Evolutionary conservation across 441 rosid species (phyloP).

Genomic region (Geranium incanum): DNA sequence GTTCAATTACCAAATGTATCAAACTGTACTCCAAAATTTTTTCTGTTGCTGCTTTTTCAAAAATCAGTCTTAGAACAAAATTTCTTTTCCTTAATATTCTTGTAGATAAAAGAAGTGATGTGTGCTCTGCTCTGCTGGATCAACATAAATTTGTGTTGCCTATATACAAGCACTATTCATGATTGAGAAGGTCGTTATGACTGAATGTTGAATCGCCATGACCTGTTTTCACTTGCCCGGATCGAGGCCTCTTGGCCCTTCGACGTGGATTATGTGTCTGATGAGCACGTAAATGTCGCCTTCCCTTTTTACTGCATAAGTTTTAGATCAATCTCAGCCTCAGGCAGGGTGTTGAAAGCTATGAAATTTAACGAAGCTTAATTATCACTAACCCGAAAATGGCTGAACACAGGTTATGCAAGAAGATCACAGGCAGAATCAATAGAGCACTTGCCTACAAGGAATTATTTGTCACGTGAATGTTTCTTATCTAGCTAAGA

Average conservation of each 20-base stretch:
- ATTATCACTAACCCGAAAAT: slow-evolving; percentile 32
- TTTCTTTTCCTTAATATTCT: background rate
- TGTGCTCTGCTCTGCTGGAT: background rate
- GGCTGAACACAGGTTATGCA: slow-evolving; percentile 31
- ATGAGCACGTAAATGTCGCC: slow-evolving; percentile 16
- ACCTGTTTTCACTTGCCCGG: background rate
- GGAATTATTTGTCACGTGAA: background rate
- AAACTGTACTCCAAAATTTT: background rate
- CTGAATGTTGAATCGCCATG: background rate
- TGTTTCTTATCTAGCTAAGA: background rate
- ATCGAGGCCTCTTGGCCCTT: slow-evolving; percentile 27
- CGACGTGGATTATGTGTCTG: slow-evolving; percentile 17
- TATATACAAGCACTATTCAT: background rate
- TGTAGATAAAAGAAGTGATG: background rate
- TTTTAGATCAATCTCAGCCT: background rate
- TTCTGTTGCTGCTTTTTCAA: background rate
- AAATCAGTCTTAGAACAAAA: background rate
- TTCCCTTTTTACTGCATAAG: slow-evolving; percentile 27
- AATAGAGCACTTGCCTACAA: slow-evolving; percentile 34
- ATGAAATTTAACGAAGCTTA: slow-evolving; percentile 8
- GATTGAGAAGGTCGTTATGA: background rate
- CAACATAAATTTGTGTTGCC: background rate
- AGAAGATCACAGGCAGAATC: slow-evolving; percentile 32
- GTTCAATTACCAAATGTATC: background rate
- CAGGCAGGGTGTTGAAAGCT: background rate